Evolutionary conservation across 2,329 filamentous ascomycete species (phyloP), one percentile per base, ranked within the genome.

Genomic region (Fusarium sp.): DNA sequence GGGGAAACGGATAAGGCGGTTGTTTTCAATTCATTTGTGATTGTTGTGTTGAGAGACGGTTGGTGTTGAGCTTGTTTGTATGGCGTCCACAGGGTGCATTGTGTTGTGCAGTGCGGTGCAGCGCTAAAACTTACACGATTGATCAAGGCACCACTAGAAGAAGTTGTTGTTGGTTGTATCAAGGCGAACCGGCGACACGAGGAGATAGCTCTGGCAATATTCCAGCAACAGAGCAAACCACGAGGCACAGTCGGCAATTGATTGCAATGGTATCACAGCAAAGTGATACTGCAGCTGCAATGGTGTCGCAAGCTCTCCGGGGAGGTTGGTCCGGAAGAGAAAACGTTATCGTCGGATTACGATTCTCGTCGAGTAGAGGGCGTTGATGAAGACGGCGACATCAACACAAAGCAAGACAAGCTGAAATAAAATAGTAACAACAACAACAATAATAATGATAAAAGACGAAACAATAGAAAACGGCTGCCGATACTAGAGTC

Each of bases 171-270:
- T 19, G 19, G 19, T 19, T 19, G 19, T 19, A 19, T 19, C 19
- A 22, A n/a, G 47, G 58, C 60, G 63, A 63, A 54, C 46, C 45
- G 61, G 53, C 64, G 49, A 61, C 61, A 67, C 61, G 42, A 36
- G 57, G 56, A 45, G 54, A 54, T 46, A 46, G 67, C 72, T 72
- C 69, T 70, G 72, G 75, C 75, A 75, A 75, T 77, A 75, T 77
- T 77, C 74, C 75, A 77, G 75, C 75, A 77, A 76, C 73, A 70
- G 65, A 73, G 65, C 67, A 65, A 43, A 34, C 49, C 58, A 60
- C 67, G 65, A 62, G 36, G 66, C 41, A 62, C 58, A 62, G 50
- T 53, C 58, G 64, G 34, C 57, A 65, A 69, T 60, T 64, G 61
- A 40, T 32, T 12, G 35, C 35, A 28, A 38, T 9, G 32, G 57